Conservation (phyloP, 2,329 filamentous ascomycete genomes). For the Scytalidium lignicola region DNA sequence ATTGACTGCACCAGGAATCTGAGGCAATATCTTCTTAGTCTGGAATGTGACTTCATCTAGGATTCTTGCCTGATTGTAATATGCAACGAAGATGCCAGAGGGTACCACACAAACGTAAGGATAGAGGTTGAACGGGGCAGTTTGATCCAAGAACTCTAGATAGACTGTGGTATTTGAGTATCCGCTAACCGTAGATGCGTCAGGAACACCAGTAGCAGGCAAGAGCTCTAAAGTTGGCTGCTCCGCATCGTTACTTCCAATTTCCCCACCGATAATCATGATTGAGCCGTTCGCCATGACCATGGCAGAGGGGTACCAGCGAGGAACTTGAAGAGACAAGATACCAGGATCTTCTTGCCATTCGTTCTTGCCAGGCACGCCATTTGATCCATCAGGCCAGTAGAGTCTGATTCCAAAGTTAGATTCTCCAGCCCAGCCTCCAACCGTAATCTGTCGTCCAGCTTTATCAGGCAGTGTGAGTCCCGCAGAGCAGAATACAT, state of each 20-base stretch:
- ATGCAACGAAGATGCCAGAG: slow-evolving; percentile 58
- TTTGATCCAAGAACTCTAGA: slow-evolving; percentile 55
- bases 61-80: slow-evolving; percentile 63
- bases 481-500: slow-evolving; percentile 61
- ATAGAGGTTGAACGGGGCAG: slow-evolving; percentile 63
- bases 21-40: slow-evolving; percentile 52
- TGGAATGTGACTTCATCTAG: slow-evolving; percentile 54
- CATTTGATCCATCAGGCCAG: slow-evolving; percentile 51
- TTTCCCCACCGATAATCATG: slow-evolving; percentile 57
- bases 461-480: slow-evolving; percentile 58
- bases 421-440: slow-evolving; percentile 59
- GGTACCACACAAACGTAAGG: slow-evolving; percentile 58
- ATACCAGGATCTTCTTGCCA: slow-evolving; percentile 56
- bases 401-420: slow-evolving; percentile 58
- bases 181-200: slow-evolving; percentile 10
- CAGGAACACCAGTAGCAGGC: slow-evolving; percentile 31
- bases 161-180: slow-evolving; percentile 38
- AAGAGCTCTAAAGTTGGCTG: slow-evolving; percentile 60
- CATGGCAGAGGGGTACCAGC: slow-evolving; percentile 62
- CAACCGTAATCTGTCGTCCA: slow-evolving; percentile 57
- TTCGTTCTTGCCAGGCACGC: slow-evolving; percentile 52
- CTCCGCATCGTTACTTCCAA: slow-evolving; percentile 55
- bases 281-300: slow-evolving; percentile 61
- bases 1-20: slow-evolving; percentile 57
- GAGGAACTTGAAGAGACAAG: slow-evolving; percentile 50